Conservation (phyloP, 495 filamentous ascomycete species). For the Neurospora sp. region DNA sequence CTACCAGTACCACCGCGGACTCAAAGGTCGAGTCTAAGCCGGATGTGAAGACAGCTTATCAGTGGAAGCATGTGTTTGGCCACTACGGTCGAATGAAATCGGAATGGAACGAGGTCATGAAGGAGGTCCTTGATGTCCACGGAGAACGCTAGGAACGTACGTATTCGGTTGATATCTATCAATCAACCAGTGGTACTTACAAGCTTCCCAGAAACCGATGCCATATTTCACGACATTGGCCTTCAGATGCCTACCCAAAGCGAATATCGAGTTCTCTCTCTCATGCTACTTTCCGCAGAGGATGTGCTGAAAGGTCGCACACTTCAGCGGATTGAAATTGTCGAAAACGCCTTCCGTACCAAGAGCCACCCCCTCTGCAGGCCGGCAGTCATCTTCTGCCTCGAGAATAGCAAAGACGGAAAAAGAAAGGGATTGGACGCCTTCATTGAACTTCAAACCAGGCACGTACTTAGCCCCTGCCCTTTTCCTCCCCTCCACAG, state of each 20-base stretch:
- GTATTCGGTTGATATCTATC: background rate
- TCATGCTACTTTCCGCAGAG: background rate
- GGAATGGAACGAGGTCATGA: background rate
- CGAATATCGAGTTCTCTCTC: background rate
- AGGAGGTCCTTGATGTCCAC: background rate
- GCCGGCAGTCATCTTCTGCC: background rate
- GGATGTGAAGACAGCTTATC: constrained; percentile 1
- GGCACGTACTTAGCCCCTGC: background rate
- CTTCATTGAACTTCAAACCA: background rate
- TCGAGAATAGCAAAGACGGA: background rate
- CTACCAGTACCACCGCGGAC: constrained; percentile 16
- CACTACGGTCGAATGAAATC: background rate
- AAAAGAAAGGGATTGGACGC: background rate
- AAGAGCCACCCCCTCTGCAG: background rate
- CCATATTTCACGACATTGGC: background rate
- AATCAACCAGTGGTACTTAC: background rate
- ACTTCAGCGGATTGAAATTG: background rate
- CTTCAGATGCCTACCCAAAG: background rate
- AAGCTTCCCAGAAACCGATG: background rate
- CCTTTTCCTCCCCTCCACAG: background rate
- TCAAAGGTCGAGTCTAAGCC: constrained; percentile 6
- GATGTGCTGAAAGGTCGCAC: background rate
- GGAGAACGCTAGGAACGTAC: background rate
- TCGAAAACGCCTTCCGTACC: background rate
- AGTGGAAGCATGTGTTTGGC: background rate